These are phyloP conservation scores for Ammopiptanthus mongolicus DNA, from an alignment of 306 rosid genomes.

Conservation along the genomic window DNA sequence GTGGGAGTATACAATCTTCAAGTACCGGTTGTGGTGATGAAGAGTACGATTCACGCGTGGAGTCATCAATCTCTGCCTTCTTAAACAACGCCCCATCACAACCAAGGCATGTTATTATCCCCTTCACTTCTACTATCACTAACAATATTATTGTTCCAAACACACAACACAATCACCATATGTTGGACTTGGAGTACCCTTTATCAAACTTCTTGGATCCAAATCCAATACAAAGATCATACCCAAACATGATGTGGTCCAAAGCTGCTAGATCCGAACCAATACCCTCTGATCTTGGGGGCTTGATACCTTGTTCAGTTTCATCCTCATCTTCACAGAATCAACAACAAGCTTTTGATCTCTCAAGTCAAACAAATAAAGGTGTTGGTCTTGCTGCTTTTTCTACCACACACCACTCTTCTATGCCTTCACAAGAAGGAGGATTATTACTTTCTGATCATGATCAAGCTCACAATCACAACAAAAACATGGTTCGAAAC, in stretches of 20 bases:
- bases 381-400: conserved; percentile 3
- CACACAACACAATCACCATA: neutral
- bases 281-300: conserved; percentile 30
- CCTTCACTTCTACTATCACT: neutral
- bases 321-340: conserved; percentile 8
- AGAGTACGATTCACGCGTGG: conserved; percentile 80
- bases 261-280: conserved; percentile 45
- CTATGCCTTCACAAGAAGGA: conserved; percentile 25
- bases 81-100: conserved; percentile 19
- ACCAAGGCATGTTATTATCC: neutral
- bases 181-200: conserved; percentile 53
- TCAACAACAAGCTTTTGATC: conserved; percentile 30
- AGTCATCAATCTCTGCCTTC: conserved; percentile 47
- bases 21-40: conserved; percentile 66
- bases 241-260: conserved; percentile 48
- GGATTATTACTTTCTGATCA: conserved; percentile 22
- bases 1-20: conserved; percentile 86
- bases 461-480: conserved; percentile 10
- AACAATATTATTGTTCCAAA: neutral
- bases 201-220: conserved; percentile 59
- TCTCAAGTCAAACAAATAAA: conserved; percentile 35
- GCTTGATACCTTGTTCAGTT: conserved; percentile 13
- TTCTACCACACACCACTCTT: conserved; percentile 25
- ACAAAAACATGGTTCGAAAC: conserved; percentile 44
- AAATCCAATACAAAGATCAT: conserved; percentile 36